Evolutionary conservation across 2,329 filamentous ascomycete genomes (phyloP), one percentile per base, ranked within the genome.

Genomic region (Neophaeococcomyces aloes): DNA sequence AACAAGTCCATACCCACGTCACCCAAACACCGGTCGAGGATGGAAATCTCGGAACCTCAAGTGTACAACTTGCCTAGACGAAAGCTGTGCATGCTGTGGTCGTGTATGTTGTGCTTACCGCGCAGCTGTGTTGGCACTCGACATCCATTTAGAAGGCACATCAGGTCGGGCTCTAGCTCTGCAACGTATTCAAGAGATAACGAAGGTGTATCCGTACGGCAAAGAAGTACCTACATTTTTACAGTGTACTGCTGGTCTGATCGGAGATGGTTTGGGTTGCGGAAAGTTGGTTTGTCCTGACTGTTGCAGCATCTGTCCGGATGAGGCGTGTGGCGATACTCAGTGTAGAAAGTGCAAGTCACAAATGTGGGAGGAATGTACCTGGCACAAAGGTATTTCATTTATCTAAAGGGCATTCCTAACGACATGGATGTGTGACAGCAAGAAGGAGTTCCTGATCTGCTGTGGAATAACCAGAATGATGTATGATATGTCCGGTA

Each of bases 301-400:
- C 21, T 64, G 60, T 47, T 62, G 59, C 48, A 60, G 61, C 7
- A 47, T 54, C 13, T 65, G 63, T 45, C 59, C 60, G 3, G 52
- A 53, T 23, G 48, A 53, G 19, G 47, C 56, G 19, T 65, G 63
- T 44, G 47, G 47, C 15, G 59, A 63, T 47, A 52, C 61, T 17
- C 56, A 59, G 38, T 65, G 61, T 49, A 58, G 54, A 52, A 55
- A 57, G 13, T 64, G 61, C 53, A 63, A 63, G 46, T 46, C 52
- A 11, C 44, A 59, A 39, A 56, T 58, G 15, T 62, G 60, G 60
- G 50, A 38, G 18, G 45, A 48, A 13, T 63, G 61, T 45, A 53
- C 61, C 44, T 63, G 59, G 59, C 60, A 63, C 38, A 50, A 57
- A 33, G 45, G 45, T 23, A 32, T 49, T 41, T n/a, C 13, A 3